A percentile compares a stretch with the other conserved stretches of the same genome.
Evolutionary conservation across 1,284 basidiomycete genomes (phyloP).

Genomic region (Trichosporon sp.): DNA sequence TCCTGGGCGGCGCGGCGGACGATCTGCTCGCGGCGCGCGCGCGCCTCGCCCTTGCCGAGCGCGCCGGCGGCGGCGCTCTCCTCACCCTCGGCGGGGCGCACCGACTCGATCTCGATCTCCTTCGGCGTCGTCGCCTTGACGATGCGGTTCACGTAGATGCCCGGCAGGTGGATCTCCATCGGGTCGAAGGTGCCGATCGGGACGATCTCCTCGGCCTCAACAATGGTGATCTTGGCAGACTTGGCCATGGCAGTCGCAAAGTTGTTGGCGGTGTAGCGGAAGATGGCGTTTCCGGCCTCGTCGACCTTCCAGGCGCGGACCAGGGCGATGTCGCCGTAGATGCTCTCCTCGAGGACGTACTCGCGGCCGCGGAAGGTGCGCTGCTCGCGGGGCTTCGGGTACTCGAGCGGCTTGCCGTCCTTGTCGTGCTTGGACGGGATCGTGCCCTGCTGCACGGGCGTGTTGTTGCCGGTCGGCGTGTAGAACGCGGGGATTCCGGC

Average conservation of each 20-base stretch:
- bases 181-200: constrained; percentile 77
- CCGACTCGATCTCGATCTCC: constrained; percentile 68
- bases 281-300: constrained; percentile 78
- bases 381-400: constrained; percentile 71
- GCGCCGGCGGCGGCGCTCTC: constrained; percentile 18
- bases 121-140: constrained; percentile 74
- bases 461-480: constrained; percentile 77
- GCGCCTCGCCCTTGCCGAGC: constrained; percentile 49
- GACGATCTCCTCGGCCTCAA: constrained; percentile 82
- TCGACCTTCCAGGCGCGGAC: constrained; percentile 94
- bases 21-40: constrained; percentile 62
- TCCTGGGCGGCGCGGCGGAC: constrained; percentile 73
- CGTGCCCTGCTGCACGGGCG: constrained; percentile 18
- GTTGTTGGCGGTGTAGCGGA: constrained; percentile 83
- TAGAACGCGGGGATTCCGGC: constrained; percentile 95
- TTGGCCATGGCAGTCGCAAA: constrained; percentile 82
- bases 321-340: constrained; percentile 83
- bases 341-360: constrained; percentile 81
- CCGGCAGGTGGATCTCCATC: constrained; percentile 73
- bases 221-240: constrained; percentile 84
- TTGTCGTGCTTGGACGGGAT: constrained; percentile 56
- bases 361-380: constrained; percentile 72
- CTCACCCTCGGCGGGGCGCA: constrained; percentile 39
- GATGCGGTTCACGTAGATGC: constrained; percentile 83
- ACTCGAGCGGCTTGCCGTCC: constrained; percentile 62